Evolutionary conservation across 2,329 filamentous ascomycete species (phyloP), one percentile per base, ranked within the genome.

Genomic region (Calonectria fujianensis): DNA sequence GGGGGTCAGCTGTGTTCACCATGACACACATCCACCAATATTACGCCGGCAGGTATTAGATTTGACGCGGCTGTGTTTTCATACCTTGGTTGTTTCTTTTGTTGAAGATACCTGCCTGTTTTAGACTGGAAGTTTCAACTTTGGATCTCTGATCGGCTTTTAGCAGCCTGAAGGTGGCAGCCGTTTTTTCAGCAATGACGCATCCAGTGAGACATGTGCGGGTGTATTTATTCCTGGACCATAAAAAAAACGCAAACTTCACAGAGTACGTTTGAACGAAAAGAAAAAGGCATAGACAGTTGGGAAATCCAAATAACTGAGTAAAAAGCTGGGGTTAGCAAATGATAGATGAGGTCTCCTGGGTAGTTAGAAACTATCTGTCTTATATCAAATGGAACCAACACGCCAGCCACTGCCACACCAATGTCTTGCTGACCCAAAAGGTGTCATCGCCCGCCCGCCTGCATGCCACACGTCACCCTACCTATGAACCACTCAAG

Each of bases 11-110:
- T 41, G 57, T 63, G 57, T 41, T 63, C 57, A 63, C 57, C 20
- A 37, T 63, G 57, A 29, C 57, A 63, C 57, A 20, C 57, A 20
- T 27, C 24, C 14, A 27, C 24, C 24, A 29, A 27, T 27, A 41
- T 63, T 18, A 39, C 16, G 57, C 32, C 24, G 35, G 57, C n/a
- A 39, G 20, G 24, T 7, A 29, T 14, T 16, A 63, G 13, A 63
- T 41, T 63, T 63, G 24, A 20, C 35, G 37, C 24, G 24, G 37
- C 39, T 63, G 37, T 63, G 57, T 63, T 63, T 41, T 63, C 37
- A 63, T 63, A 39, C 61, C 50, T 45, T 78, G 37, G 69, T 70
- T 66, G 32, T 48, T 16, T n/a, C 31, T 57, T 24, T 16, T 45
- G 66, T 50, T 59, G 61, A 65, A 65, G 61, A 65, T 50, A 65